phyloP scores from a whole-genome alignment of 1,139 yeast species.

The Yamadazyma aaseri region DNA sequence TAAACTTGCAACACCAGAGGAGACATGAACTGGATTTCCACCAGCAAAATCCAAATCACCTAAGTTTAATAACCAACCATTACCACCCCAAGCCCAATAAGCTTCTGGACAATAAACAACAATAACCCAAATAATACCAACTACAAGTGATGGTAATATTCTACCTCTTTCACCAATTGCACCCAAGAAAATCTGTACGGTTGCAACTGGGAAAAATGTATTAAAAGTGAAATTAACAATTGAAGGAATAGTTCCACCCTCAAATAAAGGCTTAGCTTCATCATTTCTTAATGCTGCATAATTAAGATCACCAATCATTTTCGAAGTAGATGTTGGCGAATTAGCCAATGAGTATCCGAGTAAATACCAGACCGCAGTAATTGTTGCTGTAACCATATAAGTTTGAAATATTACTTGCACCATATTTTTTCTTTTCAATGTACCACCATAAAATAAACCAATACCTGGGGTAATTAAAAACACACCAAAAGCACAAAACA shows the following conservation, averaged over 20 bases:
- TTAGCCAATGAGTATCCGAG: slow-evolving; percentile 93
- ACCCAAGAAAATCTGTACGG: slow-evolving; percentile 89
- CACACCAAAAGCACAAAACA: slow-evolving; percentile 73
- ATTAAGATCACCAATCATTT: slow-evolving; percentile 73
- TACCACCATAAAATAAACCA: slow-evolving; percentile 85
- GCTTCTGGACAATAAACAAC: slow-evolving; percentile 93
- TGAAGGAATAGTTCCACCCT: slow-evolving; percentile 64
- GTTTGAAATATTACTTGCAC: slow-evolving; percentile 88
- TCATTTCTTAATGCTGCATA: slow-evolving; percentile 75
- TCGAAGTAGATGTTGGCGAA: slow-evolving; percentile 67
- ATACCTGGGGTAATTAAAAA: slow-evolving; percentile 90
- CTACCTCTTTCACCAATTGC: slow-evolving; percentile 97
- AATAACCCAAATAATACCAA: slow-evolving; percentile 86
- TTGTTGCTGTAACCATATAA: slow-evolving; percentile 75
- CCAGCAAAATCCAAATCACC: slow-evolving; percentile 97
- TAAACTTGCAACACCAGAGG: slow-evolving; percentile 91
- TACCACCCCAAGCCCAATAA: slow-evolving; percentile 94
- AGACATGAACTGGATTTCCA: slow-evolving; percentile 96
- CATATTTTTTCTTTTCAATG: slow-evolving; percentile 89
- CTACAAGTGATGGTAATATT: slow-evolving; percentile 90
- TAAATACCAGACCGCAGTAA: slow-evolving; percentile 91
- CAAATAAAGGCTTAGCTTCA: slow-evolving; percentile 27
- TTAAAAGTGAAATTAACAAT: slow-evolving; percentile 71
- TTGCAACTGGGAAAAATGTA: slow-evolving; percentile 84
- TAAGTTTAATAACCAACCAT: slow-evolving; percentile 79